Conservation (phyloP, 805 yeast species). For the Wickerhamomyces strasburgensis region DNA sequence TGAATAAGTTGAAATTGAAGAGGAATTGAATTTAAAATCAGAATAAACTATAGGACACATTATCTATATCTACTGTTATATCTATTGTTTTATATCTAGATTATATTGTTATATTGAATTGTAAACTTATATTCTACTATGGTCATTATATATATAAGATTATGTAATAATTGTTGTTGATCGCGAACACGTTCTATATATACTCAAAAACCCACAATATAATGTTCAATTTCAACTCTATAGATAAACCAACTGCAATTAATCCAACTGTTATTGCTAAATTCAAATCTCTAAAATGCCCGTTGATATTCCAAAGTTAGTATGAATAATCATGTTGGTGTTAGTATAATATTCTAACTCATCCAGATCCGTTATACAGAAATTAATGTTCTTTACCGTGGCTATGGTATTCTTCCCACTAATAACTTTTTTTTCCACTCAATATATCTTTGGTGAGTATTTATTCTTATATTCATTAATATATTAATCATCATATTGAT, state of each 20-base stretch:
- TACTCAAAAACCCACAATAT: too few species aligned
- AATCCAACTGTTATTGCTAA: too few species aligned
- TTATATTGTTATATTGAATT: too few species aligned
- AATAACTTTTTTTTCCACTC: constrained; percentile 52
- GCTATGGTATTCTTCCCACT: constrained; percentile 72
- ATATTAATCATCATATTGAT: constrained; percentile 6
- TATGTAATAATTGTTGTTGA: neutral
- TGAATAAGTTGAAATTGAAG: too few species aligned
- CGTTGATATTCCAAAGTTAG: constrained; percentile 25
- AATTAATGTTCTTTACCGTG: constrained; percentile 67
- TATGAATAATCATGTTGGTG: neutral
- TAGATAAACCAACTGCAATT: too few species aligned
- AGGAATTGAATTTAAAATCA: too few species aligned
- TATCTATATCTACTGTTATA: too few species aligned
- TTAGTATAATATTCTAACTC: neutral
- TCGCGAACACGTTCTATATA: neutral
- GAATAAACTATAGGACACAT: too few species aligned
- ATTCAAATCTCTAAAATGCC: constrained; percentile 20
- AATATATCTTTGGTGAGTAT: constrained; percentile 29
- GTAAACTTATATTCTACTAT: too few species aligned
- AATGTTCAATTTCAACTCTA: too few species aligned
- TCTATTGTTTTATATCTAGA: too few species aligned
- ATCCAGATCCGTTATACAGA: constrained; percentile 54
- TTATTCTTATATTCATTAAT: neutral
- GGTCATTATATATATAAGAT: too few species aligned